A percentile compares a stretch with the other conserved stretches of the same genome.
These are phyloP conservation scores for Panus rudis DNA, from an alignment of 768 basidiomycete species.

Conservation along the genomic window DNA sequence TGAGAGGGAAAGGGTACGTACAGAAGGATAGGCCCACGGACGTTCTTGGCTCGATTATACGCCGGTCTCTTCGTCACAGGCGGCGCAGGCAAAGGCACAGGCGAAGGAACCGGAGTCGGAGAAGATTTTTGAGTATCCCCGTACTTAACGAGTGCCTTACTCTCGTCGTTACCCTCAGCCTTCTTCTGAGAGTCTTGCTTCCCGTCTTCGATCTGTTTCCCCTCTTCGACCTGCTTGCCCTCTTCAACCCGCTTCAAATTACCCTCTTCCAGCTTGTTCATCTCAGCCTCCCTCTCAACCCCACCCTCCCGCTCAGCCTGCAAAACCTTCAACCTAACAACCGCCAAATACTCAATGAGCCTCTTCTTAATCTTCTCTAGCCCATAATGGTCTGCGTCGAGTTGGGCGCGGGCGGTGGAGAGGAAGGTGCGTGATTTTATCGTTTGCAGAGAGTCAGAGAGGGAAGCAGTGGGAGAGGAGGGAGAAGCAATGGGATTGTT, in stretches of 20 bases:
- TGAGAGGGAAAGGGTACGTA: not conserved
- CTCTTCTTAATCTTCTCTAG: slow-evolving; percentile 90
- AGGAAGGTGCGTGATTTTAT: slow-evolving; percentile 57
- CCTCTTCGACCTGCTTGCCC: no score
- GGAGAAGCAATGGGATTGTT: no score
- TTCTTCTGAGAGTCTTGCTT: no score
- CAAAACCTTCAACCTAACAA: slow-evolving; percentile 53
- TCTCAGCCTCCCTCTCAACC: not conserved
- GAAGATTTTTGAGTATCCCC: slow-evolving; percentile 7
- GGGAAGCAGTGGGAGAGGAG: slow-evolving; percentile 8
- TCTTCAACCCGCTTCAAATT: slow-evolving; percentile 10
- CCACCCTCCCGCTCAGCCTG: slow-evolving; percentile 19
- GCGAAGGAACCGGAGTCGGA: not conserved
- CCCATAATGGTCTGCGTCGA: slow-evolving; percentile 89
- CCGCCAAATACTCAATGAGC: slow-evolving; percentile 86
- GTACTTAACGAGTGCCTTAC: no score
- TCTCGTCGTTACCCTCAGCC: no score
- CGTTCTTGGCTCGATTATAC: slow-evolving; percentile 46
- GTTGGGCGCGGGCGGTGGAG: slow-evolving; percentile 61
- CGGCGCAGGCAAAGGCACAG: no score
- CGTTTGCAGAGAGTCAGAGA: slow-evolving; percentile 26
- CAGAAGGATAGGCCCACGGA: slow-evolving; percentile 63
- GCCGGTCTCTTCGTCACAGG: slow-evolving; percentile 2
- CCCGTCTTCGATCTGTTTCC: no score
- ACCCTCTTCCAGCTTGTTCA: no score